Conservation (phyloP, 208 protist genomes). For the Leishmania major region DNA sequence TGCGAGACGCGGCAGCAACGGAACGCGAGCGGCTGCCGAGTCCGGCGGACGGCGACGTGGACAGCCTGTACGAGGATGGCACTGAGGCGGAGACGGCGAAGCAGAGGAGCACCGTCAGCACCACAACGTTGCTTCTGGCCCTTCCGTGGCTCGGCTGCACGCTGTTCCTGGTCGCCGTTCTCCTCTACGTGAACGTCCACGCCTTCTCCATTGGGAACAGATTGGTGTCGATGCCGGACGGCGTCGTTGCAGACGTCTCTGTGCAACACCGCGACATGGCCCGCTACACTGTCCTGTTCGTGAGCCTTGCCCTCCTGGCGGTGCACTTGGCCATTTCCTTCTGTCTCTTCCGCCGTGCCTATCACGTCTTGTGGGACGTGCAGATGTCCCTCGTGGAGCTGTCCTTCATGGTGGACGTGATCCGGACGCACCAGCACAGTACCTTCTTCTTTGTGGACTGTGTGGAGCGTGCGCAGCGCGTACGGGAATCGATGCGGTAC, state of each 20-base stretch:
- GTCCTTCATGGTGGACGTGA: slow-evolving; percentile 11
- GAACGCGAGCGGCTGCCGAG: neutral
- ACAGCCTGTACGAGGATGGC: slow-evolving; percentile 7
- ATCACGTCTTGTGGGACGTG: slow-evolving; percentile 4
- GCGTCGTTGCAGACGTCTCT: neutral
- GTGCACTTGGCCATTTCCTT: slow-evolving; percentile 7
- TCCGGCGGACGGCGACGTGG: slow-evolving; percentile 3
- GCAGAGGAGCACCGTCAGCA: slow-evolving; percentile 7
- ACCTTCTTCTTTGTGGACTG: slow-evolving; percentile 24
- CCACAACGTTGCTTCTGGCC: slow-evolving; percentile 1
- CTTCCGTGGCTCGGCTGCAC: slow-evolving; percentile 18
- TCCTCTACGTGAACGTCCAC: slow-evolving; percentile 32
- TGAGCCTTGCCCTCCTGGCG: slow-evolving; percentile 14
- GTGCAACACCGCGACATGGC: slow-evolving; percentile 12
- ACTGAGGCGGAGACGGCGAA: neutral
- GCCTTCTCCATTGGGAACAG: neutral
- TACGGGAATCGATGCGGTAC: slow-evolving; percentile 9
- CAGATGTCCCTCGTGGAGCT: slow-evolving; percentile 6
- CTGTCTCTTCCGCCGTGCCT: slow-evolving; percentile 4
- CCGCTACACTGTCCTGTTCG: slow-evolving; percentile 27
- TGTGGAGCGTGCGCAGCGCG: slow-evolving; percentile 7
- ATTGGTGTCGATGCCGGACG: neutral
- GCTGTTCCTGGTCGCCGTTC: slow-evolving; percentile 15
- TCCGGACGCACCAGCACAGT: neutral
- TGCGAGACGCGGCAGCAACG: neutral